Conservation (phyloP, 192 early-diverging fungal species). For the Lobosporangium transversale region DNA sequence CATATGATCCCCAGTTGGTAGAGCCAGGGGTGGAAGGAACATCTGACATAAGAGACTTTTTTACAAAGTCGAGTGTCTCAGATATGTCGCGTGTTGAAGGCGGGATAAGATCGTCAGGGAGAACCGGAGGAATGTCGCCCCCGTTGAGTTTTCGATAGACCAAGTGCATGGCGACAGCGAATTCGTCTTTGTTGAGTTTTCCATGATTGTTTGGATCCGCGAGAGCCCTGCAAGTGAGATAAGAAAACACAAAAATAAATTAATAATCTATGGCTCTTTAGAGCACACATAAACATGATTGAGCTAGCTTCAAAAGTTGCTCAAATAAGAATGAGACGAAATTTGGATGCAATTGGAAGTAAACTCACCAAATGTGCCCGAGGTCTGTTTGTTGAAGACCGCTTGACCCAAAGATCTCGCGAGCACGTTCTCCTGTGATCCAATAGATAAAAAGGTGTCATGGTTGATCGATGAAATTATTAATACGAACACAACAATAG, state of each 20-base stretch:
- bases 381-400: slow-evolving; percentile 75
- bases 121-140: slow-evolving; percentile 75
- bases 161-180: slow-evolving; percentile 97
- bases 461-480: background rate
- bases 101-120: slow-evolving; percentile 90
- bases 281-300: too few species aligned
- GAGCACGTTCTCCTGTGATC: slow-evolving; percentile 65
- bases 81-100: slow-evolving; percentile 86
- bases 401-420: slow-evolving; percentile 78
- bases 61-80: slow-evolving; percentile 69
- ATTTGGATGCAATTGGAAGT: too few species aligned
- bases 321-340: too few species aligned
- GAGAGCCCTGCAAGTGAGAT: slow-evolving; percentile 64
- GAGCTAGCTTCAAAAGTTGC: too few species aligned
- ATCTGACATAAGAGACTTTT: slow-evolving; percentile 70
- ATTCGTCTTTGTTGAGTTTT: slow-evolving; percentile 94
- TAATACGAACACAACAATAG: background rate
- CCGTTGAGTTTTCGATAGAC: slow-evolving; percentile 90
- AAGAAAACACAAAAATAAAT: slow-evolving; percentile 9
- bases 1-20: slow-evolving; percentile 37
- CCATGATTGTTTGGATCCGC: slow-evolving; percentile 85
- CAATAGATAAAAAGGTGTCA: slow-evolving; percentile 5
- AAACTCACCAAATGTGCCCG: slow-evolving; percentile 81
- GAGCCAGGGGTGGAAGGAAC: slow-evolving; percentile 55
- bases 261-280: background rate